Base-by-base conservation (phyloP, 305 asterid species). In the Vinca major region DNA sequence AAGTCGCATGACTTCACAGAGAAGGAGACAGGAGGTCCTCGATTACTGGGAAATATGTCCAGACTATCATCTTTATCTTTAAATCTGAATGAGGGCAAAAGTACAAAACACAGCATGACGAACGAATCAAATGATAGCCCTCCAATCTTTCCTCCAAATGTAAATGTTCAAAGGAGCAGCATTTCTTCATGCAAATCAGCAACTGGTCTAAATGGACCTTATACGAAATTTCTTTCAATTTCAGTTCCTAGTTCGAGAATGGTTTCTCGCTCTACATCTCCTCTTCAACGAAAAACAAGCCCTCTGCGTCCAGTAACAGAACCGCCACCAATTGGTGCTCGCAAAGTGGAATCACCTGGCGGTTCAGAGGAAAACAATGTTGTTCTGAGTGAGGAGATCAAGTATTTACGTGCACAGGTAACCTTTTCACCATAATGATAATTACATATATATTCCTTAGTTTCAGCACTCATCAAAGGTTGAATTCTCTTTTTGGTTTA, bases 371-470 rank as follows among this genome's bases (percentile, higher is more conserved):
- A 74, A 56, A 66, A 71, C 65, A 75, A 82, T 57, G 87, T 77
- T 47, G 76, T 71, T 65, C 70, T 83, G 69, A 66, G 65, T 71
- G 77, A 76, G 75, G 97, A 92, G 84, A 84, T 87, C 71, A 86
- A 77, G 75, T 77, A 74, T 77, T 77, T 92, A 57, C 90, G 75
- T 83, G 88, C 83, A 78, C 92, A 88, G 93, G 98, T 91, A 80
- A 73, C 71, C 68, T 50, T 76, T 47, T 74, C 52, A 44, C 41
- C 11, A 20, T 37, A 13, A 55, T 65, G 50, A 37, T 37, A 71
- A 51, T 64, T 54, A 60, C 43, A 61, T 1, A 8, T 9, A 8
- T 4, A 10, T 64, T 47, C 49, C 20, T 40, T 36, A 8, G 9
- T 36, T 7, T 69, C 61, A 48, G n/a, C 17, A 10, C 10, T 5